phyloP scores from a whole-genome alignment of 257 asterid species.

The Solanum megistacrolobum region DNA sequence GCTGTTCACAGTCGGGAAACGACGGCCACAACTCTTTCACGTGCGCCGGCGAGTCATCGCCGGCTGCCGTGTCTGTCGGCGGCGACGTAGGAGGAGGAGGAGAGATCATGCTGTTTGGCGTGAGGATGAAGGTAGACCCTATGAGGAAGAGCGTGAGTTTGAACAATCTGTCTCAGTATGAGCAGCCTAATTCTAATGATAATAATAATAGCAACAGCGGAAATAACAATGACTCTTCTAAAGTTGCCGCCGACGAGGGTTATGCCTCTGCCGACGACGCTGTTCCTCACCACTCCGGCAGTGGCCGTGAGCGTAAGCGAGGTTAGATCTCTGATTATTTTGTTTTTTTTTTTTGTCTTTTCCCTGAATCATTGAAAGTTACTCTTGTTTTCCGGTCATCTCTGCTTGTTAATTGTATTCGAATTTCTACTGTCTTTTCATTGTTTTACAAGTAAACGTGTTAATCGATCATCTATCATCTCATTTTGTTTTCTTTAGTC shows the following conservation, averaged over 20 bases:
- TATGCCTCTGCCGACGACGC: constrained; percentile 84
- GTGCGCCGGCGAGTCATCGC: constrained; percentile 19
- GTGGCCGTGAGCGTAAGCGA: constrained; percentile 81
- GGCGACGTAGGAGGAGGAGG: neutral
- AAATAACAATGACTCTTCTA: constrained; percentile 14
- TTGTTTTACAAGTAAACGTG: neutral
- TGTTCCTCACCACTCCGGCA: constrained; percentile 31
- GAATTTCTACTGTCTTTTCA: too few species aligned
- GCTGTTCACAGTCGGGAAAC: constrained; percentile 1
- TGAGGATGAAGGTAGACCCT: constrained; percentile 71
- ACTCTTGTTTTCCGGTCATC: neutral
- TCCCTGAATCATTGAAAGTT: neutral
- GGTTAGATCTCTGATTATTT: constrained; percentile 38
- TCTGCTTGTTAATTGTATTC: neutral
- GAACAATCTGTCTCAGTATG: constrained; percentile 69
- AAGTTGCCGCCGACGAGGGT: constrained; percentile 25
- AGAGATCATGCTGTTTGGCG: constrained; percentile 78
- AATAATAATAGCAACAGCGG: neutral
- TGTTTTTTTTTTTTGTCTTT: neutral
- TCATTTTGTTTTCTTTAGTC: neutral
- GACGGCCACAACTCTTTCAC: constrained; percentile 20
- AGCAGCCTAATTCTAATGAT: constrained; percentile 13
- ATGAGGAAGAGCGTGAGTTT: constrained; percentile 89
- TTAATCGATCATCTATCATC: neutral
- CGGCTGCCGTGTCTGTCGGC: constrained; percentile 10